Evolutionary conservation across 305 asterid genomes (phyloP).

Genomic region (Rubia peregrina): DNA sequence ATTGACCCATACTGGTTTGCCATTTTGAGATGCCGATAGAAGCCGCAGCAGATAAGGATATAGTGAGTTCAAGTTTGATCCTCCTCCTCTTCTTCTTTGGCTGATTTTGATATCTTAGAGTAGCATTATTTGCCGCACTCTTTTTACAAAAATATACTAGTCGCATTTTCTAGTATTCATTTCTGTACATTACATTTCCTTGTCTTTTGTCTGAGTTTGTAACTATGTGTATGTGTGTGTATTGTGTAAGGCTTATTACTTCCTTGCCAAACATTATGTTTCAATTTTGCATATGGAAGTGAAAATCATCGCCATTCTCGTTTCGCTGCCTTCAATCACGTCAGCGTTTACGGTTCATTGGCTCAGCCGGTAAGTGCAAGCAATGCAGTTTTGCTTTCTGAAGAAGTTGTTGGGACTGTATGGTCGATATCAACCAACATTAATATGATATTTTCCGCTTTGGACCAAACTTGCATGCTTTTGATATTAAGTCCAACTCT

Average conservation of each 20-base stretch:
- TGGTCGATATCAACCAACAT: too few species aligned
- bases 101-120: neutral
- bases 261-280: neutral
- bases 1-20: neutral
- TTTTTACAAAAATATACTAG: neutral
- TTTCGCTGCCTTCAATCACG: neutral
- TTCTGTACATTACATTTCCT: neutral
- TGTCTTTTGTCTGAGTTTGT: neutral
- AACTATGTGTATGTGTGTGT: too few species aligned
- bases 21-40: neutral
- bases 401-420: too few species aligned
- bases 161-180: neutral
- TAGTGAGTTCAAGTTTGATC: neutral
- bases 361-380: too few species aligned
- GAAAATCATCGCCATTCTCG: too few species aligned
- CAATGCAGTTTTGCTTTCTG: too few species aligned
- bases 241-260: neutral
- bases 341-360: neutral
- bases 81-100: neutral
- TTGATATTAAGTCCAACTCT: too few species aligned
- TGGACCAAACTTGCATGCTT: too few species aligned
- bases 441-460: too few species aligned
- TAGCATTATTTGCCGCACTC: neutral
- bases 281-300: neutral
- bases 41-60: neutral